phyloP scores from a whole-genome alignment of 768 basidiomycete species.

The Megacollybia marginata region DNA sequence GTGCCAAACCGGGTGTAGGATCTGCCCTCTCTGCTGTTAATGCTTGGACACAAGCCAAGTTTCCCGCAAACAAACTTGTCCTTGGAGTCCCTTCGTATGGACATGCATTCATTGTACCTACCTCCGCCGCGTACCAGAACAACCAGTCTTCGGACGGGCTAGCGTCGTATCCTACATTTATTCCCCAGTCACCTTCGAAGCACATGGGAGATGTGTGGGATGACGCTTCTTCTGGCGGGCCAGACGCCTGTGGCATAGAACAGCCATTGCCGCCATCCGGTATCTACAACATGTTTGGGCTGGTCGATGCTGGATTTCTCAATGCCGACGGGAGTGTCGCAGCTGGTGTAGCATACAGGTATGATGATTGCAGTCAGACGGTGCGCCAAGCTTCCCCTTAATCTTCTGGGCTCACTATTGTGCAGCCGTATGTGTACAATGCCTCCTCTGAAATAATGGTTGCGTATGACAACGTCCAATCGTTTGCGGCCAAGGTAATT shows the following conservation, averaged over 20 bases:
- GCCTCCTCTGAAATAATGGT: slow-evolving; percentile 44
- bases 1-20: slow-evolving; percentile 49
- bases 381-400: slow-evolving; percentile 29
- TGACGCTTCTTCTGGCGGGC: slow-evolving; percentile 25
- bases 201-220: slow-evolving; percentile 55
- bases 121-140: slow-evolving; percentile 25
- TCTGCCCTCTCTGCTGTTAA: slow-evolving; percentile 71
- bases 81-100: slow-evolving; percentile 85
- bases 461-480: slow-evolving; percentile 57
- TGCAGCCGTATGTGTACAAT: slow-evolving; percentile 65
- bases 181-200: slow-evolving; percentile 35
- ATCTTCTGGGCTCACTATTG: not conserved
- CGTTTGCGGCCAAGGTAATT: slow-evolving; percentile 32
- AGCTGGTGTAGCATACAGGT: slow-evolving; percentile 42
- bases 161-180: slow-evolving; percentile 33
- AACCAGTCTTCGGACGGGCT: slow-evolving; percentile 23
- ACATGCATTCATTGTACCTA: slow-evolving; percentile 54
- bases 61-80: slow-evolving; percentile 64
- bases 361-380: slow-evolving; percentile 68
- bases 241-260: slow-evolving; percentile 53
- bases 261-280: slow-evolving; percentile 38
- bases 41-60: slow-evolving; percentile 71
- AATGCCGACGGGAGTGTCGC: slow-evolving; percentile 30
- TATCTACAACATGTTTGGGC: slow-evolving; percentile 55
- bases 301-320: slow-evolving; percentile 52